A percentile compares a stretch with the other conserved stretches of the same genome.
Conservation (phyloP, 2,329 filamentous ascomycete genomes). For the Pseudogymnoascus sp. region DNA sequence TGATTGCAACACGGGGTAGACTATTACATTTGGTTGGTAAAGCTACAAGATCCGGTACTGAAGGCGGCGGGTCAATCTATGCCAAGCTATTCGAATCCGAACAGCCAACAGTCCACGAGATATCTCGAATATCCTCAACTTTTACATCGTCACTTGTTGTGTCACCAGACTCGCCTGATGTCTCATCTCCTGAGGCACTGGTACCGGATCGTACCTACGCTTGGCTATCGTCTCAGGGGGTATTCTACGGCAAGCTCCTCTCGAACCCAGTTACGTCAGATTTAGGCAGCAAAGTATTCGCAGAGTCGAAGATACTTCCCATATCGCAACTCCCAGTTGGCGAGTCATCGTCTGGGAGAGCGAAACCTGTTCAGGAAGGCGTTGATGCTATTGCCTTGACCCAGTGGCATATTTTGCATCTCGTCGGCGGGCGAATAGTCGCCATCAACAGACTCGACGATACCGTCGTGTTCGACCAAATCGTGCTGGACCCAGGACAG, state of each 20-base stretch:
- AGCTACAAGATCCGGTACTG: conserved; percentile 61
- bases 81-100: conserved; percentile 82
- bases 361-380: conserved; percentile 58
- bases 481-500: conserved; percentile 72
- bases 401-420: conserved; percentile 83
- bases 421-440: conserved; percentile 75
- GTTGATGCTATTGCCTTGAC: conserved; percentile 77
- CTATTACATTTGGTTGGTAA: conserved; percentile 77
- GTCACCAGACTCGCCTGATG: conserved; percentile 63
- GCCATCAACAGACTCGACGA: conserved; percentile 83
- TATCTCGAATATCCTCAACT: conserved; percentile 49
- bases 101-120: conserved; percentile 67
- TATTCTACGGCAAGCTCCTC: conserved; percentile 76
- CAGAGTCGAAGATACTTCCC: conserved; percentile 68
- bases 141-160: conserved; percentile 62
- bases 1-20: conserved; percentile 70
- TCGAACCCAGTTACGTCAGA: conserved; percentile 51
- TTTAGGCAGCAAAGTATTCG: conserved; percentile 66
- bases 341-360: conserved; percentile 56
- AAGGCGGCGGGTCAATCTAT: conserved; percentile 80
- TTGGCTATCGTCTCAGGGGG: conserved; percentile 81
- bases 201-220: conserved; percentile 68
- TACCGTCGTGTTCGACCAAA: conserved; percentile 77
- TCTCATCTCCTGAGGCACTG: conserved; percentile 44
- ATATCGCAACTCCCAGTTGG: conserved; percentile 63